These are phyloP conservation scores for Magnusiomyces paraingens DNA, from an alignment of 1,139 yeast species.

Conservation along the genomic window DNA sequence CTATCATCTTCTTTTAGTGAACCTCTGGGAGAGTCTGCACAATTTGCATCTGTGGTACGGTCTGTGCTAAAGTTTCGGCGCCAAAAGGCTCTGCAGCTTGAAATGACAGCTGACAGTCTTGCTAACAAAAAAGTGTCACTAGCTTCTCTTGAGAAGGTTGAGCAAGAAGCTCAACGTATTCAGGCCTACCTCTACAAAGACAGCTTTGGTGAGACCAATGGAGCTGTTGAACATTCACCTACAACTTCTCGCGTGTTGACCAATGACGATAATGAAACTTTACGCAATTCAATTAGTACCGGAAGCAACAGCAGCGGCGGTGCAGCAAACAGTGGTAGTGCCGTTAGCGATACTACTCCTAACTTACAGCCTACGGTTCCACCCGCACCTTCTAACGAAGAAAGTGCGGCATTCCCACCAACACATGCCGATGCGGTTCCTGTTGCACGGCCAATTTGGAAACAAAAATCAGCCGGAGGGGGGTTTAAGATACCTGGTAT, in stretches of 20 bases:
- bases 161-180: slow-evolving; percentile 38
- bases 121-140: slow-evolving; percentile 36
- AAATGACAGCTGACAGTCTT: slow-evolving; percentile 50
- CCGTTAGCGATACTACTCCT: too few species aligned
- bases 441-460: slow-evolving; percentile 21
- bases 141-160: slow-evolving; percentile 36
- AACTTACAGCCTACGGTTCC: neutral
- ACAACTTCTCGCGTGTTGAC: neutral
- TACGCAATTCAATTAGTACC: slow-evolving; percentile 7
- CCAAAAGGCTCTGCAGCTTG: slow-evolving; percentile 61
- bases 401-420: slow-evolving; percentile 22
- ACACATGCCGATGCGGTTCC: slow-evolving; percentile 24
- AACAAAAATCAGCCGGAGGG: slow-evolving; percentile 25
- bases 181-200: slow-evolving; percentile 30
- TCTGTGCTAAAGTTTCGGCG: slow-evolving; percentile 63
- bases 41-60: slow-evolving; percentile 61
- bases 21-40: slow-evolving; percentile 77
- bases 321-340: neutral
- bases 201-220: neutral
- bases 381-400: neutral
- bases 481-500: slow-evolving; percentile 42
- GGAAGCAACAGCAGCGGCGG: neutral
- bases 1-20: slow-evolving; percentile 73
- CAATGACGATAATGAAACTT: slow-evolving; percentile 4
- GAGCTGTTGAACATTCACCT: slow-evolving; percentile 1